Percentiles rank a stretch among this genome's conserved stretches.
Conservation (phyloP, 495 filamentous ascomycete species). For the Talaromyces ruber region DNA sequence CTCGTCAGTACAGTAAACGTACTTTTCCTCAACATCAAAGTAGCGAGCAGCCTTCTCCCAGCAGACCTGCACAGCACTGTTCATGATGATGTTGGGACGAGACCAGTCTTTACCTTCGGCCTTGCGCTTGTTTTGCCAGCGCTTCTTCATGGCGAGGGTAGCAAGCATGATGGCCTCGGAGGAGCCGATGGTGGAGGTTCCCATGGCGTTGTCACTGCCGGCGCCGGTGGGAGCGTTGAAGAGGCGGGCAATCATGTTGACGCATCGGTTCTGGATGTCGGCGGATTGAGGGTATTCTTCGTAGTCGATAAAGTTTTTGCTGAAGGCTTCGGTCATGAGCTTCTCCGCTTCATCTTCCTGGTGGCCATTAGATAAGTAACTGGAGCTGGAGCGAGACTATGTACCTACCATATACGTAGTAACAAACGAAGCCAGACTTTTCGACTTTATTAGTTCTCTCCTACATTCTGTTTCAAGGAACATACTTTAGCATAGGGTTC, state of each 20-base stretch:
- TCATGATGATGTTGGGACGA: constrained; percentile 85
- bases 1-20: constrained; percentile 72
- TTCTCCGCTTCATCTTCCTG: constrained; percentile 85
- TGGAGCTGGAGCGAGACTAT: constrained; percentile 2
- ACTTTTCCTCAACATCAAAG: constrained; percentile 86
- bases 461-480: constrained; percentile 8
- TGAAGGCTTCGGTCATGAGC: constrained; percentile 79
- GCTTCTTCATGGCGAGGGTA: constrained; percentile 89
- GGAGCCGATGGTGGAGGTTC: constrained; percentile 77
- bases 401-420: constrained; percentile 82
- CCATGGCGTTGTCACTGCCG: constrained; percentile 52
- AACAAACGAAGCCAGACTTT: constrained; percentile 67
- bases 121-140: constrained; percentile 78
- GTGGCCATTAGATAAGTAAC: not conserved
- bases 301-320: constrained; percentile 93
- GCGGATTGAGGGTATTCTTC: constrained; percentile 86
- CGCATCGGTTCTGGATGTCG: constrained; percentile 86
- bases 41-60: constrained; percentile 96
- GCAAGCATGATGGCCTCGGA: constrained; percentile 89
- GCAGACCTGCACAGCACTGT: constrained; percentile 85
- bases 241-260: constrained; percentile 86
- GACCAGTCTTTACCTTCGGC: constrained; percentile 67
- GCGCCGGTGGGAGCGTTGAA: constrained; percentile 59
- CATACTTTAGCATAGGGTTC: constrained; percentile 81
- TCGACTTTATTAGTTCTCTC: not conserved